Evolutionary conservation across 805 yeast species (phyloP).

Genomic region (Candida sanyiensis): DNA sequence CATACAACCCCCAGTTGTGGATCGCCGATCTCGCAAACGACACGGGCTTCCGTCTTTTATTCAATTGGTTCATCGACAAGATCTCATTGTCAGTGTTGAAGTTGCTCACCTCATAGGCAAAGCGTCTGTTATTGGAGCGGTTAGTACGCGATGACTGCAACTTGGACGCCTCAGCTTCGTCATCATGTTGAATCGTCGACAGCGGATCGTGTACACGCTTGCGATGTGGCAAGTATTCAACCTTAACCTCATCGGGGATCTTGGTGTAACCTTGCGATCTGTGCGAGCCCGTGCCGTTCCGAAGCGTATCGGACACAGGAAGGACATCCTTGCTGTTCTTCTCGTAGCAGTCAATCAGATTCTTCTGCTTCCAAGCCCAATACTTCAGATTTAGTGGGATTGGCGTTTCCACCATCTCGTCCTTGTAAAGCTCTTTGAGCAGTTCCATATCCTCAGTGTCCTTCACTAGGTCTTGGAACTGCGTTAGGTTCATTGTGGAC

Average conservation of each 20-base stretch:
- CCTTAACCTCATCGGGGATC: constrained; percentile 66
- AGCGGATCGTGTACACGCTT: constrained; percentile 62
- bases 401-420: constrained; percentile 2
- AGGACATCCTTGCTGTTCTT: constrained; percentile 21
- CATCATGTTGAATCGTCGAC: constrained; percentile 60
- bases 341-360: constrained; percentile 20
- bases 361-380: constrained; percentile 63
- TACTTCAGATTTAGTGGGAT: constrained; percentile 31
- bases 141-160: constrained; percentile 75
- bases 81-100: constrained; percentile 80
- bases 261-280: constrained; percentile 69
- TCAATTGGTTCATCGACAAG: constrained; percentile 76
- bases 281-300: constrained; percentile 52
- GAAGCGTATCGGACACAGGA: constrained; percentile 25
- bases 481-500: constrained; percentile 36
- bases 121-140: constrained; percentile 80
- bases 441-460: constrained; percentile 71
- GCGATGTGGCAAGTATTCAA: constrained; percentile 78
- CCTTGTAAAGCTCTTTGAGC: constrained; percentile 39
- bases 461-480: constrained; percentile 48
- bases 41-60: constrained; percentile 87
- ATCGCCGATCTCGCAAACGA: constrained; percentile 96
- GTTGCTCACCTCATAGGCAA: constrained; percentile 84
- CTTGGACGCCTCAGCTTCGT: constrained; percentile 39
- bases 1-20: constrained; percentile 97